Evolutionary conservation across 1,139 yeast species (phyloP).

Genomic region (Maudiozyma humilis): DNA sequence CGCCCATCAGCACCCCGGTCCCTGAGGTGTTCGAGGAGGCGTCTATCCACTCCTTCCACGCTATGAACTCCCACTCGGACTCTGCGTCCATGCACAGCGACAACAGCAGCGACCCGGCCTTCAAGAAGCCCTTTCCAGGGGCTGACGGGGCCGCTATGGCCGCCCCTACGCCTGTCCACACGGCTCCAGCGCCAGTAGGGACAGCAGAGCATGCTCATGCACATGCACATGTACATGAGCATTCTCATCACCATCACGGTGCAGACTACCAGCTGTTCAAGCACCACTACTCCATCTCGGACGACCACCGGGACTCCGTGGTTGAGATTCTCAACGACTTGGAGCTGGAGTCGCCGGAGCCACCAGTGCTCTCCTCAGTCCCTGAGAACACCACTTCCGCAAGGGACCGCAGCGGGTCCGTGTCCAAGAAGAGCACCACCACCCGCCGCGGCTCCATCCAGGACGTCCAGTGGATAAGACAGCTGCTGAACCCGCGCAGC

Average conservation of each 20-base stretch:
- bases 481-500: constrained; percentile 30
- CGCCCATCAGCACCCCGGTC: constrained; percentile 15
- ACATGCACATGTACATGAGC: neutral
- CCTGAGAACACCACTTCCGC: neutral
- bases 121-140: neutral
- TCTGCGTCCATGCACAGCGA: constrained; percentile 1
- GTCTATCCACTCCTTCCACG: neutral
- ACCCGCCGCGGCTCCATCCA: constrained; percentile 27
- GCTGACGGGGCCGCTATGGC: neutral
- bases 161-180: neutral
- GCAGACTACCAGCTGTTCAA: constrained; percentile 23
- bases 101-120: neutral
- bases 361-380: neutral
- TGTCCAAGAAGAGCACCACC: constrained; percentile 6
- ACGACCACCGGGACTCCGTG: constrained; percentile 18
- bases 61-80: neutral
- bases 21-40: constrained; percentile 3
- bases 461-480: constrained; percentile 29
- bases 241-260: neutral
- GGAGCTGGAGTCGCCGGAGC: constrained; percentile 11
- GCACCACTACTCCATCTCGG: constrained; percentile 23
- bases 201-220: neutral
- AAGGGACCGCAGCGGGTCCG: neutral
- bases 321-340: constrained; percentile 19
- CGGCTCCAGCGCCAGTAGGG: neutral